These are phyloP conservation scores for Russula dissimulans DNA, from an alignment of 768 basidiomycete genomes.

Conservation along the genomic window DNA sequence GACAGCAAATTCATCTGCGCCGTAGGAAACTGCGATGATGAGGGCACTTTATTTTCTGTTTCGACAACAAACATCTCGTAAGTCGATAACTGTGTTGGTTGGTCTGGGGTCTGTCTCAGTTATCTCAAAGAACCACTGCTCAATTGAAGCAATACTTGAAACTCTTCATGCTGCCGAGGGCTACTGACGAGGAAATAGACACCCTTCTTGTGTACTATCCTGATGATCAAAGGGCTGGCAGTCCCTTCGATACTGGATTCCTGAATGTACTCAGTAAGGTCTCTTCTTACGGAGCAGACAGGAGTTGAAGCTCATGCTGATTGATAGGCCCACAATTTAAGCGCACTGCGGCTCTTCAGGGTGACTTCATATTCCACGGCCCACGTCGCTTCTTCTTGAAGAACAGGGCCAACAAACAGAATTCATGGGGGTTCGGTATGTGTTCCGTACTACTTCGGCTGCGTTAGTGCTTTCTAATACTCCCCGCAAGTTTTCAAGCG, in stretches of 20 bases:
- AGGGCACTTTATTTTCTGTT: conserved; percentile 39
- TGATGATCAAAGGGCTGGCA: conserved; percentile 7
- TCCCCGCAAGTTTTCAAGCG: conserved; percentile 12
- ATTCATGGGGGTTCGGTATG: conserved; percentile 15
- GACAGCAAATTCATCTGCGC: not conserved
- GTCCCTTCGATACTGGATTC: conserved; percentile 18
- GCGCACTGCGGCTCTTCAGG: conserved; percentile 14
- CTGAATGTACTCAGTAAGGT: conserved; percentile 25
- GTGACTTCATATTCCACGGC: conserved; percentile 17
- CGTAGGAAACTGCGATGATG: conserved; percentile 46
- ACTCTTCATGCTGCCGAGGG: conserved; percentile 23
- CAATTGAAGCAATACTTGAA: conserved; percentile 1
- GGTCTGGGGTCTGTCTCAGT: not conserved
- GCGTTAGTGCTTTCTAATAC: not conserved
- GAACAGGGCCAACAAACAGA: conserved; percentile 4
- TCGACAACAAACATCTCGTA: conserved; percentile 26
- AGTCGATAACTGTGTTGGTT: not conserved
- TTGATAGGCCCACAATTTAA: conserved; percentile 14
- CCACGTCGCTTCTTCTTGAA: conserved; percentile 14
- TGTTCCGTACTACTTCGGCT: not conserved
- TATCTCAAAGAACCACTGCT: not conserved
- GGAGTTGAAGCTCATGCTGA: not conserved
- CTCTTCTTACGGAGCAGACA: too few relatives aligned
- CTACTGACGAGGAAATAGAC: conserved; percentile 15
- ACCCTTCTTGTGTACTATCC: conserved; percentile 21